Percentiles rank a stretch among this genome's conserved stretches.
phyloP scores from a whole-genome alignment of 139 green algal genomes.

The Haematococcus lacustris region DNA sequence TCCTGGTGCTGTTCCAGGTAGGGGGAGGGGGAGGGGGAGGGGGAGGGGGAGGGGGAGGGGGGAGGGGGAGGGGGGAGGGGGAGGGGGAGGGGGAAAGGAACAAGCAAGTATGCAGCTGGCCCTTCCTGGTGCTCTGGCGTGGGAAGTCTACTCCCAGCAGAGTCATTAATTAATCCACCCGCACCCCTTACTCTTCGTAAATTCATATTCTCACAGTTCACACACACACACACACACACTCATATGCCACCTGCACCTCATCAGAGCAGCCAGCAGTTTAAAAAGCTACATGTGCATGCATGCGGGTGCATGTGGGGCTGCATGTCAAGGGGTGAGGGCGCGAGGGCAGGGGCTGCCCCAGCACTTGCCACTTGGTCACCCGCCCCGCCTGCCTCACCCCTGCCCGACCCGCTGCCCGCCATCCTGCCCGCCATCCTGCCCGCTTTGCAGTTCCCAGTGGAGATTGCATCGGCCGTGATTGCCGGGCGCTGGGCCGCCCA shows the following conservation, averaged over 20 bases:
- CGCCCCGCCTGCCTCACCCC: not conserved
- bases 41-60: not conserved
- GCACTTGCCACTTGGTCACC: not conserved
- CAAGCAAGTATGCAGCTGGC: too few relatives aligned
- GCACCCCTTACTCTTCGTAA: too few relatives aligned
- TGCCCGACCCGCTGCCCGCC: too few relatives aligned
- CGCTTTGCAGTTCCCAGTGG: slow-evolving; percentile 66
- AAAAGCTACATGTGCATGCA: not conserved
- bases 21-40: not conserved
- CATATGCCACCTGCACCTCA: not conserved
- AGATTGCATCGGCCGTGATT: slow-evolving; percentile 75
- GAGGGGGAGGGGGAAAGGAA: not conserved
- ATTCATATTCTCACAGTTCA: too few relatives aligned
- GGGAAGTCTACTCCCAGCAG: not conserved
- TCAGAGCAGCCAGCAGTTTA: too few relatives aligned
- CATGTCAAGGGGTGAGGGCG: not conserved
- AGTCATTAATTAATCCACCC: not conserved
- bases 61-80: not conserved
- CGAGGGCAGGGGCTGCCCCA: not conserved
- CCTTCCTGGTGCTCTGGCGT: not conserved
- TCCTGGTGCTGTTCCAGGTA: slow-evolving; percentile 69
- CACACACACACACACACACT: too few relatives aligned
- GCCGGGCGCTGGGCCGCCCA: slow-evolving; percentile 56
- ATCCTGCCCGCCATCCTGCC: too few relatives aligned
- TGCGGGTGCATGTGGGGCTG: not conserved